These are phyloP conservation scores for Aureobasidium lini DNA, from an alignment of 2,329 filamentous ascomycete genomes.

Conservation along the genomic window DNA sequence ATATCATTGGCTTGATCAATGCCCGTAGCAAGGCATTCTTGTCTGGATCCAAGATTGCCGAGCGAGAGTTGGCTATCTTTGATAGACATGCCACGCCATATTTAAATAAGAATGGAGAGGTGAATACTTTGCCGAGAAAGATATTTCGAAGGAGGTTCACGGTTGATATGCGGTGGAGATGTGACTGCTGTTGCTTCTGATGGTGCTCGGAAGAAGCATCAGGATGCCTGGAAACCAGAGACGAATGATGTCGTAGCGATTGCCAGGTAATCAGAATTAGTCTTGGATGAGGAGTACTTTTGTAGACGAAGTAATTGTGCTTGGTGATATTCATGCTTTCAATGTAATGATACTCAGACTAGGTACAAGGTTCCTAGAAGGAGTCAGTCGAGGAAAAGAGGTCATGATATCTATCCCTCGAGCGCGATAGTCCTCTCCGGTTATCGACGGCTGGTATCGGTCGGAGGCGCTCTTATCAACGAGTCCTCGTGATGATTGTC, in stretches of 20 bases:
- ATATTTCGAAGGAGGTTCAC: slow-evolving; percentile 25
- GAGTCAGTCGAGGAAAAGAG: not conserved
- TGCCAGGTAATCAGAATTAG: not conserved
- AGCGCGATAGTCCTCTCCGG: not conserved
- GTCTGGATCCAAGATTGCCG: slow-evolving; percentile 40
- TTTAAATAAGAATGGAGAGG: slow-evolving; percentile 26
- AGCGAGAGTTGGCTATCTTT: slow-evolving; percentile 38
- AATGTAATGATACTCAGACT: not conserved
- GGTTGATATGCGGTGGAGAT: slow-evolving; percentile 16
- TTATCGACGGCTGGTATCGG: slow-evolving; percentile 1
- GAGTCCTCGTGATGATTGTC: not conserved
- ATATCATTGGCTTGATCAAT: slow-evolving; percentile 41
- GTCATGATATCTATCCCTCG: not conserved
- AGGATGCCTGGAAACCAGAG: not conserved
- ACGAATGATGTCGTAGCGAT: not conserved
- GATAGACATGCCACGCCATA: slow-evolving; percentile 26
- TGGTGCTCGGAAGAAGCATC: not conserved
- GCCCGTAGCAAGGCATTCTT: slow-evolving; percentile 39
- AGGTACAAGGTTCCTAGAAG: not conserved
- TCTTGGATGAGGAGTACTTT: not conserved
- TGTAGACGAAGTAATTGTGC: not conserved
- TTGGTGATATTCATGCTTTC: not conserved
- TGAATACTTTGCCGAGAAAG: slow-evolving; percentile 26
- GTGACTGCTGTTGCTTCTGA: not conserved
- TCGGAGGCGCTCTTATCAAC: not conserved